Conservation (phyloP, 2,329 filamentous ascomycete genomes). For the Penicillium aurantiogriseum region DNA sequence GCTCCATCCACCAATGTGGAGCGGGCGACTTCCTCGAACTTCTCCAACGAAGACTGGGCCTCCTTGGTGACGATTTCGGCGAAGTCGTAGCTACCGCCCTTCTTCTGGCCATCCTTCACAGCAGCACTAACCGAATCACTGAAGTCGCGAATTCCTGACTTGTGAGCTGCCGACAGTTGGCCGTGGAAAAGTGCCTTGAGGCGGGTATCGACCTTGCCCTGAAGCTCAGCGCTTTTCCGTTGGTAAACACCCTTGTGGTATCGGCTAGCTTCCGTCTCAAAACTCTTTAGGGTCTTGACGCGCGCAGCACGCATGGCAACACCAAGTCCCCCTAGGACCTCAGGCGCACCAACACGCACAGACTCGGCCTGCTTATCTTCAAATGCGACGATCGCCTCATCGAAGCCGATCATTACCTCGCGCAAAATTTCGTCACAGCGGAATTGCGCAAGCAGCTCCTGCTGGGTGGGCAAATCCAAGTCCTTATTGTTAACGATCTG, state of each 20-base stretch:
- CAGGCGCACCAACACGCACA: constrained; percentile 67
- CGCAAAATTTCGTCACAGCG: constrained; percentile 94
- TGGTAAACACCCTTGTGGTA: constrained; percentile 96
- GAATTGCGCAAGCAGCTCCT: constrained; percentile 95
- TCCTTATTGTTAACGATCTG: constrained; percentile 99
- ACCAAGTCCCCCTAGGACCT: constrained; percentile 74
- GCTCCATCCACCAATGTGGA: constrained; percentile 75
- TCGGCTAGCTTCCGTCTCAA: constrained; percentile 84
- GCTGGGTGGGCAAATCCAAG: constrained; percentile 91
- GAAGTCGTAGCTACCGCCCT: constrained; percentile 87
- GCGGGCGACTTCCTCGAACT: constrained; percentile 74
- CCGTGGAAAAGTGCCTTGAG: constrained; percentile 84
- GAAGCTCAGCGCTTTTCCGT: constrained; percentile 80
- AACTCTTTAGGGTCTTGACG: constrained; percentile 71
- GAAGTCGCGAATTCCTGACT: constrained; percentile 78
- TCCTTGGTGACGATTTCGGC: constrained; percentile 85
- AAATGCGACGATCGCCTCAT: constrained; percentile 74
- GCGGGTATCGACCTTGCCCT: constrained; percentile 80
- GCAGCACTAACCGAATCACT: constrained; percentile 81
- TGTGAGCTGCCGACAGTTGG: constrained; percentile 87
- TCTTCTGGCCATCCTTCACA: constrained; percentile 91
- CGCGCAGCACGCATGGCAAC: constrained; percentile 69
- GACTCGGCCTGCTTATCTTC: constrained; percentile 82
- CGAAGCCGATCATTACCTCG: constrained; percentile 82
- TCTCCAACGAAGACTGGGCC: constrained; percentile 70